phyloP scores from a whole-genome alignment of 164 flowering plant species.

The Vitis rupestris region DNA sequence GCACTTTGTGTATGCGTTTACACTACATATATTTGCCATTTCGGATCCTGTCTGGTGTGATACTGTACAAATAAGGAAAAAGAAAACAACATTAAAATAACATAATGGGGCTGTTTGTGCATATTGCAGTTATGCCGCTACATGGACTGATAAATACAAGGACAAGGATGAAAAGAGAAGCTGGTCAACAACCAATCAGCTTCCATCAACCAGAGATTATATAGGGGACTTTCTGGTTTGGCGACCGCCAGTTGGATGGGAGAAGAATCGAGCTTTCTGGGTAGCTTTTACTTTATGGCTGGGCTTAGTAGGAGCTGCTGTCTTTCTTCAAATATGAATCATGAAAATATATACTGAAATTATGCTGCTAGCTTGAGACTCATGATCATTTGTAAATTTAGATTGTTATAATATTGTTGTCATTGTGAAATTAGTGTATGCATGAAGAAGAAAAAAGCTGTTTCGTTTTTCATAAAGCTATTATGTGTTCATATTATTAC shows the following conservation, averaged over 20 bases:
- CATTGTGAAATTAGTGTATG: not conserved
- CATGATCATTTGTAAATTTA: not conserved
- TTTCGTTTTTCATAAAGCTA: not conserved
- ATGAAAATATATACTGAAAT: not conserved
- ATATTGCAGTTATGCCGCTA: conserved; percentile 61
- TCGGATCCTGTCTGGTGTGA: not conserved
- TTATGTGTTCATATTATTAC: not conserved
- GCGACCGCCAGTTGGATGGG: conserved; percentile 66
- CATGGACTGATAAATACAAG: conserved; percentile 78
- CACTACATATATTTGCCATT: not conserved
- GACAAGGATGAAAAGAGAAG: conserved; percentile 33
- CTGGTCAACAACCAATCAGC: conserved; percentile 53
- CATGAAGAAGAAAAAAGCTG: not conserved
- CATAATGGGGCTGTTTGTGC: not conserved
- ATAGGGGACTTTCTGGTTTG: conserved; percentile 62
- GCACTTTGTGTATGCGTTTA: not conserved
- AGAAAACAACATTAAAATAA: no score
- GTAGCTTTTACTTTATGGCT: conserved; percentile 56
- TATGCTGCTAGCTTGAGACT: not conserved
- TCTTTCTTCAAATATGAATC: conserved; percentile 49
- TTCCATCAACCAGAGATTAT: conserved; percentile 57
- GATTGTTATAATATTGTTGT: not conserved
- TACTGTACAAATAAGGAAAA: not conserved
- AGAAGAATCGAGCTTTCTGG: conserved; percentile 64
- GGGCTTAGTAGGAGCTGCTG: conserved; percentile 66